Percentiles rank a stretch among this genome's conserved stretches.
phyloP scores from a whole-genome alignment of 2,329 filamentous ascomycete species.

The Tolypocladium paradoxum region DNA sequence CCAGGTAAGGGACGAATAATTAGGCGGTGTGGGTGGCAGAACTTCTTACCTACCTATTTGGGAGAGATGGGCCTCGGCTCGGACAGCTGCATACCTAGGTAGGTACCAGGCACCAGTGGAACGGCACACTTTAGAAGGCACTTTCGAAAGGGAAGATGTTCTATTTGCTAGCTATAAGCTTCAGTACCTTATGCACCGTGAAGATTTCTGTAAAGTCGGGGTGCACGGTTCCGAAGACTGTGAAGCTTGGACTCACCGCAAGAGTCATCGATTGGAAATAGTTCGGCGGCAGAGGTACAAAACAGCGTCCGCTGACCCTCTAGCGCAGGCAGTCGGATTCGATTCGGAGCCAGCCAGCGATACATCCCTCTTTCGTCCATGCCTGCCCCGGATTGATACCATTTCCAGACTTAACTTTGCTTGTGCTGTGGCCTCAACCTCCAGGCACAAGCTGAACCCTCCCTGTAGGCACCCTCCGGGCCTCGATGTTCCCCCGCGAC shows the following conservation, averaged over 20 bases:
- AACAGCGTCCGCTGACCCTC: background rate
- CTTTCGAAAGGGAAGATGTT: background rate
- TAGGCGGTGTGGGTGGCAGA: conserved; percentile 21
- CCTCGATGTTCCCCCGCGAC: background rate
- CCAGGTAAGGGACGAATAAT: conserved; percentile 8
- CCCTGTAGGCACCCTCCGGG: background rate
- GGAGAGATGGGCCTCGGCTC: background rate
- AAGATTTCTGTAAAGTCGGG: background rate
- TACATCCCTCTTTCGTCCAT: background rate
- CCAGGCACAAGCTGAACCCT: background rate
- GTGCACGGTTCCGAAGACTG: background rate
- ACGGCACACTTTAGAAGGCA: background rate
- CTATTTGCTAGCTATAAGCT: too few relatives aligned
- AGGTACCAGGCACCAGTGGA: background rate
- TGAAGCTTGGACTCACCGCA: background rate
- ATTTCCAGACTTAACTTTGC: background rate
- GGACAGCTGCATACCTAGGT: background rate
- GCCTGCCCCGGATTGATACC: background rate
- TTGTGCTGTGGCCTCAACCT: background rate
- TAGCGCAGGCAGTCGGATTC: background rate
- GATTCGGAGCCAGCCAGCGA: background rate
- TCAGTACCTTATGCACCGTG: too few relatives aligned
- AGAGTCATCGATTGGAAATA: background rate
- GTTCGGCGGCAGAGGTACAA: background rate
- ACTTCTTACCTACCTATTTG: background rate